Conservation (phyloP, 345 rosid genomes). For the Ailanthus altissimus region DNA sequence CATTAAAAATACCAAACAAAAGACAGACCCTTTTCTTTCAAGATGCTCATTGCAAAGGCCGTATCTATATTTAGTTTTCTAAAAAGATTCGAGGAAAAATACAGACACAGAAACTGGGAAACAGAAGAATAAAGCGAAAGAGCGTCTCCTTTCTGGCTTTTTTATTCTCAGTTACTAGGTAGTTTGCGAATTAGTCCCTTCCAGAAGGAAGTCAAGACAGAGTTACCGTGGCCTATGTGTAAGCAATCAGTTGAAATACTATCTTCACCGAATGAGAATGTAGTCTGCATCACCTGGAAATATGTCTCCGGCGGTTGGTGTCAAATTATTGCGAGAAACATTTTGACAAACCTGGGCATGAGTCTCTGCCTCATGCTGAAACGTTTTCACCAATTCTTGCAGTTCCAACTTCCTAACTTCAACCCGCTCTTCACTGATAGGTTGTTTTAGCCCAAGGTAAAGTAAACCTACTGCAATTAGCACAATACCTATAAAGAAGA, state of each 20-base stretch:
- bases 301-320: conserved; percentile 80
- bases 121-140: neutral
- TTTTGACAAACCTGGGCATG: conserved; percentile 76
- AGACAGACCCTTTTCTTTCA: too few relatives aligned
- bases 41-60: neutral
- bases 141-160: too few relatives aligned
- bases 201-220: too few relatives aligned
- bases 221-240: neutral
- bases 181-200: too few relatives aligned
- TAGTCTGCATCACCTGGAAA: conserved; percentile 47
- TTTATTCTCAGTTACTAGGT: too few relatives aligned
- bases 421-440: conserved; percentile 63
- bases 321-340: conserved; percentile 46
- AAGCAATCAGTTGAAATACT: neutral
- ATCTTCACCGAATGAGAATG: conserved; percentile 52
- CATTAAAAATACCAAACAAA: too few relatives aligned
- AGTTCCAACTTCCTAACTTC: conserved; percentile 76
- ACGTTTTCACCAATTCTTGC: conserved; percentile 78
- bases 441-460: conserved; percentile 77
- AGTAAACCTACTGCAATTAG: conserved; percentile 66
- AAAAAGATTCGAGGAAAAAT: neutral
- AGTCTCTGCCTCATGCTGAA: conserved; percentile 97
- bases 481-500: conserved; percentile 50
- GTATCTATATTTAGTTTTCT: neutral
- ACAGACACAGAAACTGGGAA: neutral